Evolutionary conservation across 768 basidiomycete genomes (phyloP).

Genomic region (Agaricus subrufescens): DNA sequence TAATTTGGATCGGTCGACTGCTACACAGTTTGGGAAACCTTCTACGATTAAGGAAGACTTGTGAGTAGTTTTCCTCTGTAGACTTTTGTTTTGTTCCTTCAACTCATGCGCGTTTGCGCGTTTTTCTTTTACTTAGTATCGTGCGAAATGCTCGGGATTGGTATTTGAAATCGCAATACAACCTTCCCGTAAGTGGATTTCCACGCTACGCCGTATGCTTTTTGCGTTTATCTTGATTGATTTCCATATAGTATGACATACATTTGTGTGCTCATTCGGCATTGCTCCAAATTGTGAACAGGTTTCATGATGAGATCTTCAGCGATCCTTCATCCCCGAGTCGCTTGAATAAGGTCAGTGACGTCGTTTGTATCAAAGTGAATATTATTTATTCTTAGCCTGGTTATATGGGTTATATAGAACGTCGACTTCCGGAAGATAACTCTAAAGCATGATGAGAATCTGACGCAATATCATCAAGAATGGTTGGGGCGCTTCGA

Average conservation of each 20-base stretch:
- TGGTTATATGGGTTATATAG: slow-evolving; percentile 26
- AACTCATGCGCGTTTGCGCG: too few species aligned
- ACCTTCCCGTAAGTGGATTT: slow-evolving; percentile 39
- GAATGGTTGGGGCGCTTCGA: slow-evolving; percentile 62
- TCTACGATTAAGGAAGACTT: slow-evolving; percentile 85
- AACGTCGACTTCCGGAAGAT: slow-evolving; percentile 63
- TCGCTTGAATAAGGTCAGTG: slow-evolving; percentile 62
- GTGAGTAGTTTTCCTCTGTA: slow-evolving; percentile 29
- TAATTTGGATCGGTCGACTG: slow-evolving; percentile 82
- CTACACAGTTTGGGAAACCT: slow-evolving; percentile 88
- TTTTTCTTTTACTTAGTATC: slow-evolving; percentile 33
- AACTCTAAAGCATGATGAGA: slow-evolving; percentile 54
- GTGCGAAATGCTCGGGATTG: slow-evolving; percentile 69
- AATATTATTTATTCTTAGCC: background rate
- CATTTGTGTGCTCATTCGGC: slow-evolving; percentile 73
- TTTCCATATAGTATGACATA: slow-evolving; percentile 56
- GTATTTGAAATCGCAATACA: slow-evolving; percentile 68
- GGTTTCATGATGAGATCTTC: slow-evolving; percentile 75
- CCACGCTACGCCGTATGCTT: background rate
- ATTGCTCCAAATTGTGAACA: slow-evolving; percentile 63
- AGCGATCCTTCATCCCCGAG: slow-evolving; percentile 63
- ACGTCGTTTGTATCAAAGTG: background rate
- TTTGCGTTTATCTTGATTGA: background rate
- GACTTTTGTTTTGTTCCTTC: too few species aligned
- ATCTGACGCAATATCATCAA: slow-evolving; percentile 53